A percentile compares a stretch with the other conserved stretches of the same genome.
phyloP scores from a whole-genome alignment of 768 basidiomycete species.

The Suillus paluster region DNA sequence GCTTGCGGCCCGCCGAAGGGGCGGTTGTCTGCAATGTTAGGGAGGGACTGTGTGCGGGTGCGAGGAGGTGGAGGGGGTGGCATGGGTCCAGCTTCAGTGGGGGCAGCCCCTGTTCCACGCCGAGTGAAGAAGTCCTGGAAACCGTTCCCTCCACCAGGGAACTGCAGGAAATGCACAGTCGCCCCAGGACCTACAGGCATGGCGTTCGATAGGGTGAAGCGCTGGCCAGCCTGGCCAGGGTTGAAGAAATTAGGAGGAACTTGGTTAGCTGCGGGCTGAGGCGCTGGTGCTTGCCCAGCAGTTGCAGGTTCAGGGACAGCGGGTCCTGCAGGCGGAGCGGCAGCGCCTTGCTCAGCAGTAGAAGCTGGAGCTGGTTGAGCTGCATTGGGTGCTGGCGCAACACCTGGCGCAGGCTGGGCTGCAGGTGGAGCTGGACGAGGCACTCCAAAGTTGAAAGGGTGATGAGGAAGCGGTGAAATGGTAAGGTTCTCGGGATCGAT shows the following conservation, averaged over 20 bases:
- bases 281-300: constrained; percentile 11
- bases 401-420: constrained; percentile 5
- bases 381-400: constrained; percentile 10
- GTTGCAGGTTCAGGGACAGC: background rate
- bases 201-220: constrained; percentile 20
- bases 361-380: background rate
- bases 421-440: constrained; percentile 18
- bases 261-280: constrained; percentile 12
- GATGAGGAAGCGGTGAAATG: constrained; percentile 34
- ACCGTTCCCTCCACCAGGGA: constrained; percentile 22
- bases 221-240: constrained; percentile 8
- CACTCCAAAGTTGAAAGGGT: constrained; percentile 15
- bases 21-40: constrained; percentile 24
- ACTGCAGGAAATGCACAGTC: constrained; percentile 27
- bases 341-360: constrained; percentile 1
- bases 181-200: constrained; percentile 23
- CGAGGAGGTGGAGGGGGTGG: constrained; percentile 8
- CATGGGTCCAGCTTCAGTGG: constrained; percentile 15
- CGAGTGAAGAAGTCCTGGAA: constrained; percentile 6
- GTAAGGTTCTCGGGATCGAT: constrained; percentile 81
- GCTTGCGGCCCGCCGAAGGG: constrained; percentile 12
- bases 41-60: constrained; percentile 17
- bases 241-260: constrained; percentile 9
- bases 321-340: constrained; percentile 11
- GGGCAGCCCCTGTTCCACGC: constrained; percentile 6